Conservation (phyloP, 2,329 filamentous ascomycete species). For the Coleophoma eucalyptorum region DNA sequence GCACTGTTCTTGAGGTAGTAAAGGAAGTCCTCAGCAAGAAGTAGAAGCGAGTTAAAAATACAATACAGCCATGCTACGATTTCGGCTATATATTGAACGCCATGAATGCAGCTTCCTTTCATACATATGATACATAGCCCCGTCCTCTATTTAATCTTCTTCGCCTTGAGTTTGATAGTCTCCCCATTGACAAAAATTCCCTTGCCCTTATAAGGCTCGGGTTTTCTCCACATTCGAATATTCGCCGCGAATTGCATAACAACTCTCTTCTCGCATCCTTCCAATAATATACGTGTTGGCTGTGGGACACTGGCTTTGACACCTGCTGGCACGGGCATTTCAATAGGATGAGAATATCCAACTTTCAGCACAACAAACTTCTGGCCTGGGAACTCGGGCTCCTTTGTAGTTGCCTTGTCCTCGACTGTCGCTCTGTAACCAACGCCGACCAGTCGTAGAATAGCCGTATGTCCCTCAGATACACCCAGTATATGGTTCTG, state of each 20-base stretch:
- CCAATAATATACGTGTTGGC: conserved; percentile 85
- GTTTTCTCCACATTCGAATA: conserved; percentile 83
- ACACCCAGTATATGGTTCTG: conserved; percentile 91
- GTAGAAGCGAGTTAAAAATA: conserved; percentile 12
- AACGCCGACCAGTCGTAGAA: conserved; percentile 89
- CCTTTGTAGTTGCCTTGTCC: conserved; percentile 62
- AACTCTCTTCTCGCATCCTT: conserved; percentile 81
- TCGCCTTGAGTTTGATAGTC: conserved; percentile 96
- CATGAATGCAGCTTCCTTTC: conserved; percentile 14
- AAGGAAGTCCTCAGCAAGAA: conserved; percentile 66
- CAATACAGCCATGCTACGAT: not conserved
- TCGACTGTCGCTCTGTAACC: conserved; percentile 92
- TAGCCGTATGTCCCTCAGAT: conserved; percentile 91
- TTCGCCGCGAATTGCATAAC: conserved; percentile 89
- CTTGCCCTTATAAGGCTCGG: conserved; percentile 99
- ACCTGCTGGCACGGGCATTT: conserved; percentile 77
- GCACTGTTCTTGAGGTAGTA: conserved; percentile 73
- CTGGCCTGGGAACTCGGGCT: conserved; percentile 71
- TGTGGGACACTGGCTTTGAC: conserved; percentile 85
- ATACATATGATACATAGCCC: conserved; percentile 12
- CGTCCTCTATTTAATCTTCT: conserved; percentile 78
- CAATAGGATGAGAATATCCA: conserved; percentile 93
- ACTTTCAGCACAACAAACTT: conserved; percentile 92
- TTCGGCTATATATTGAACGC: conserved; percentile 1
- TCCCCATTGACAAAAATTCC: conserved; percentile 97